Conservation (phyloP, 1,139 yeast species). For the Taphrina flavorubra region DNA sequence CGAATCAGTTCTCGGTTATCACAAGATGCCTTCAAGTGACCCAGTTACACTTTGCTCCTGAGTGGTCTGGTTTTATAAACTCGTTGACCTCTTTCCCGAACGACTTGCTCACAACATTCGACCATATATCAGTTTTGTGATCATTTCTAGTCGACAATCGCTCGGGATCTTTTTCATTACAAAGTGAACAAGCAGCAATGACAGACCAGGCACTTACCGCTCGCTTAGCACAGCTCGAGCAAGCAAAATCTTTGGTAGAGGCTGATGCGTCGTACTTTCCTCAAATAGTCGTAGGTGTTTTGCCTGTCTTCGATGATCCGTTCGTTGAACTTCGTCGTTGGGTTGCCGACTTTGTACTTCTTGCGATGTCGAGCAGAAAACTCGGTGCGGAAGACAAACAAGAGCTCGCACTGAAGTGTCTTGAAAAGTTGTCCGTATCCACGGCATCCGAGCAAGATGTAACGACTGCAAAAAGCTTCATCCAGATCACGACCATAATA, state of each 20-base stretch:
- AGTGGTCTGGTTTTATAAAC: no score
- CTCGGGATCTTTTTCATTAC: neutral
- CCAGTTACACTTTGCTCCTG: no score
- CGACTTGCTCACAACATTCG: no score
- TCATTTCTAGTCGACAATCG: neutral
- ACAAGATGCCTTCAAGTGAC: no score
- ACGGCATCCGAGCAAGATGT: conserved; percentile 48
- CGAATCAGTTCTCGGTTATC: no score
- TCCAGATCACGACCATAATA: conserved; percentile 50
- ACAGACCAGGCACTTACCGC: conserved; percentile 27
- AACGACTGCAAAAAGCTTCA: conserved; percentile 50
- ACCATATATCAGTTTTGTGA: neutral
- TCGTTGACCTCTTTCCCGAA: no score
- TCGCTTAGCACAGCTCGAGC: conserved; percentile 50
- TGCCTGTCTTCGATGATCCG: conserved; percentile 52
- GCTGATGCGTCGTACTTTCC: conserved; percentile 53
- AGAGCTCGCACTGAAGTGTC: conserved; percentile 50
- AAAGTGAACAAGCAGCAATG: conserved; percentile 6
- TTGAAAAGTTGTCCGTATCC: conserved; percentile 49
- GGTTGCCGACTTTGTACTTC: conserved; percentile 54
- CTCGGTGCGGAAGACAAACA: conserved; percentile 49
- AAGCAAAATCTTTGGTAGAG: conserved; percentile 52
- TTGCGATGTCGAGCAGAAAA: conserved; percentile 52
- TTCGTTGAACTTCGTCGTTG: conserved; percentile 52
- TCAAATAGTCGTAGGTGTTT: conserved; percentile 52